A percentile compares a stretch with the other conserved stretches of the same genome.
Conservation (phyloP, 106 monocot genomes). For the Iris macrosiphon region DNA sequence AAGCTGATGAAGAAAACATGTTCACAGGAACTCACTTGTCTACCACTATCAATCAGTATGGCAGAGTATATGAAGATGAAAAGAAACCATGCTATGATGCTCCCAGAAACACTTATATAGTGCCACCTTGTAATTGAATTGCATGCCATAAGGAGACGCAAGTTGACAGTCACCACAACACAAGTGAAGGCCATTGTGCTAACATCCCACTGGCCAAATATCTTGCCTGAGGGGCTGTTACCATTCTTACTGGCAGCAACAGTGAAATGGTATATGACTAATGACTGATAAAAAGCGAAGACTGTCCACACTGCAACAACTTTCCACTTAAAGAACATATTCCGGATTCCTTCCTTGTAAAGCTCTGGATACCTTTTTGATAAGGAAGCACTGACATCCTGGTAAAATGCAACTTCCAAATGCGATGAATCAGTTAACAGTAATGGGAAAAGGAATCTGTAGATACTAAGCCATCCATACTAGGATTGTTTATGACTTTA, state of each 20-base stretch:
- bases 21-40: slow-evolving; percentile 49
- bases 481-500: too few species aligned
- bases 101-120: slow-evolving; percentile 65
- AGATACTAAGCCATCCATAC: too few species aligned
- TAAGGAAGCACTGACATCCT: slow-evolving; percentile 89
- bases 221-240: slow-evolving; percentile 70
- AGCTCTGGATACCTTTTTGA: slow-evolving; percentile 83
- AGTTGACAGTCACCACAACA: slow-evolving; percentile 81
- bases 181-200: slow-evolving; percentile 96
- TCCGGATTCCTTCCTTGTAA: slow-evolving; percentile 81
- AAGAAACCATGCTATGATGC: slow-evolving; percentile 80
- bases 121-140: slow-evolving; percentile 92
- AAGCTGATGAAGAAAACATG: not conserved
- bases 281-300: slow-evolving; percentile 82
- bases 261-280: slow-evolving; percentile 74
- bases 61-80: slow-evolving; percentile 89
- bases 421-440: too few species aligned
- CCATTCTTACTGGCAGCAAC: slow-evolving; percentile 49
- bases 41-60: slow-evolving; percentile 67
- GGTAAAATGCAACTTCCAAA: not conserved
- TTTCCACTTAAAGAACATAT: slow-evolving; percentile 86
- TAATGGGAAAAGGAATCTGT: too few species aligned
- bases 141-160: slow-evolving; percentile 79
- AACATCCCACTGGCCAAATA: slow-evolving; percentile 91
- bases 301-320: slow-evolving; percentile 86